phyloP scores from a whole-genome alignment of 176 grass and related monocot species.

The Phoenix dactylifera region DNA sequence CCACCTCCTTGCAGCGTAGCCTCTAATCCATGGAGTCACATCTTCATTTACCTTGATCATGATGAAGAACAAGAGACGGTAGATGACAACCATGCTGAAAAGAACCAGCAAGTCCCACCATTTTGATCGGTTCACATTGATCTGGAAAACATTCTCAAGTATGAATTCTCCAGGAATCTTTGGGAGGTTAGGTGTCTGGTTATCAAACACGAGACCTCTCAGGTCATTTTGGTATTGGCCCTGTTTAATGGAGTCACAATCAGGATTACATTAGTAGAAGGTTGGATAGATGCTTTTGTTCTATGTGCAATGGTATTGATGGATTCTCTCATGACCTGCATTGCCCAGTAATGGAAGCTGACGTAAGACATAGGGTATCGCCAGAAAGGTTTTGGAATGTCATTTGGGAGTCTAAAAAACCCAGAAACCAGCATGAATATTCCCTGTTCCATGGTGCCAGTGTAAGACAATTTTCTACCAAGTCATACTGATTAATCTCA shows the following conservation, averaged over 20 bases:
- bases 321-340: constrained; percentile 50
- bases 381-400: constrained; percentile 95
- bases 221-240: constrained; percentile 96
- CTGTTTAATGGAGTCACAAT: constrained; percentile 23
- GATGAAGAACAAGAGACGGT: constrained; percentile 82
- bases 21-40: constrained; percentile 69
- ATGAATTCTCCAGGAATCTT: constrained; percentile 90
- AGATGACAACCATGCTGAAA: constrained; percentile 96
- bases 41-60: constrained; percentile 97
- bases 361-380: constrained; percentile 97
- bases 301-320: background rate
- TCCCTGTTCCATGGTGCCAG: constrained; percentile 36
- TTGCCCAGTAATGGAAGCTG: constrained; percentile 97
- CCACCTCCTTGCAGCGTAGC: constrained; percentile 72
- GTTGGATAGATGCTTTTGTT: background rate
- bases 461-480: no score
- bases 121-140: constrained; percentile 68
- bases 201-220: constrained; percentile 73
- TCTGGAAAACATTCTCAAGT: constrained; percentile 77
- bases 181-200: constrained; percentile 61
- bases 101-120: constrained; percentile 68
- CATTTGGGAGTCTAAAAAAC: constrained; percentile 84
- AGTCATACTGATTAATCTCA: no score
- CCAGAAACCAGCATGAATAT: constrained; percentile 99
- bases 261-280: background rate